phyloP scores from a whole-genome alignment of 306 rosid species.

The Dicorynia guianensis region DNA sequence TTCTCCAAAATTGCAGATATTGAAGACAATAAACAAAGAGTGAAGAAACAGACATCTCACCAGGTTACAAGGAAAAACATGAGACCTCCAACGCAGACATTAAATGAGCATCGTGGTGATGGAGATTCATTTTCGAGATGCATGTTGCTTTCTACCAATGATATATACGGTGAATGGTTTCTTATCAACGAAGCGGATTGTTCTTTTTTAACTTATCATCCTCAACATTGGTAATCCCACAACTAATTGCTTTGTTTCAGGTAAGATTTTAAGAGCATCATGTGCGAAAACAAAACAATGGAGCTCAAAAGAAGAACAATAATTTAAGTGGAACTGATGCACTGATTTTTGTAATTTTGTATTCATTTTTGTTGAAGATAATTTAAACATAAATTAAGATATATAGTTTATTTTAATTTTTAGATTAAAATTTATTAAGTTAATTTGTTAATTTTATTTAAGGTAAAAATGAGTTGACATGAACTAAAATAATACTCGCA shows the following conservation, averaged over 20 bases:
- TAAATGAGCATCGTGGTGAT: conserved; percentile 68
- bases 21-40: conserved; percentile 52
- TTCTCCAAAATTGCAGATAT: conserved; percentile 46
- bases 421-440: no score
- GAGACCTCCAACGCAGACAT: conserved; percentile 66
- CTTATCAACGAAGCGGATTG: neutral
- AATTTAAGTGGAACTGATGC: neutral
- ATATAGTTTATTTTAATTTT: no score
- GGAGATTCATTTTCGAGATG: conserved; percentile 73
- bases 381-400: no score
- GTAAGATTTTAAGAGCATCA: neutral
- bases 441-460: no score
- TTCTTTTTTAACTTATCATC: neutral
- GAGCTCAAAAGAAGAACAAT: neutral
- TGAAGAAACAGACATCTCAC: conserved; percentile 86
- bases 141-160: conserved; percentile 38
- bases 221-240: conserved; percentile 14
- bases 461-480: no score
- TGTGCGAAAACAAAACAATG: neutral
- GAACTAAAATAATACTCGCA: no score
- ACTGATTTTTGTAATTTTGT: neutral
- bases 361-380: neutral
- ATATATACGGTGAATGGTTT: conserved; percentile 10
- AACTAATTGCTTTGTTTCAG: neutral
- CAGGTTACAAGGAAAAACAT: conserved; percentile 65